Conservation (phyloP, 495 filamentous ascomycete genomes). For the Lichina pygmaea region DNA sequence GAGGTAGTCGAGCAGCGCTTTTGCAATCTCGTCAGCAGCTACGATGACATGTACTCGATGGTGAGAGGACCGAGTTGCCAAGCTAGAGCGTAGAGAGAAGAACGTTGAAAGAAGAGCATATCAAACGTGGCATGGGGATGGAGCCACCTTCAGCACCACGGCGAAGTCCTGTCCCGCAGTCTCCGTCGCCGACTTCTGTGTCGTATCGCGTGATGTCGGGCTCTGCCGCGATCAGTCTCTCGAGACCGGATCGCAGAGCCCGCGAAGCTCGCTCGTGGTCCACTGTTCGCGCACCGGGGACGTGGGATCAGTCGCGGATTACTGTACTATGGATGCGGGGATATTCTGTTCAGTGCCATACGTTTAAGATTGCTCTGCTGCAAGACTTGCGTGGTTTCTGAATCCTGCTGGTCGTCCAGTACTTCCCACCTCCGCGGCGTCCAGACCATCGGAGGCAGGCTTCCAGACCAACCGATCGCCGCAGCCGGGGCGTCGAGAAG, state of each 20-base stretch:
- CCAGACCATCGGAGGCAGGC: not conserved
- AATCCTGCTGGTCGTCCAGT: slow-evolving; percentile 17
- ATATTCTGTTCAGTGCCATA: too few species aligned
- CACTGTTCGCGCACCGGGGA: slow-evolving; percentile 15
- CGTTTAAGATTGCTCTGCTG: too few species aligned
- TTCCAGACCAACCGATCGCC: slow-evolving; percentile 51
- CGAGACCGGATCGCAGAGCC: slow-evolving; percentile 36
- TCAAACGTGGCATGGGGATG: not conserved
- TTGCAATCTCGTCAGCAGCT: not conserved
- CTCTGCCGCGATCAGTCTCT: slow-evolving; percentile 48
- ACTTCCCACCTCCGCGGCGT: slow-evolving; percentile 6
- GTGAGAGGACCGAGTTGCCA: too few species aligned
- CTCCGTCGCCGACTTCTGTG: slow-evolving; percentile 81
- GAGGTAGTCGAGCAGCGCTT: not conserved
- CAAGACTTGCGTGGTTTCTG: not conserved
- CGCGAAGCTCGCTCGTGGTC: slow-evolving; percentile 29
- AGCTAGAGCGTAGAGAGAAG: too few species aligned
- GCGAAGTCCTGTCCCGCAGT: slow-evolving; percentile 78
- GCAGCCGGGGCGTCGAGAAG: slow-evolving; percentile 69
- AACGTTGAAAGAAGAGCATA: not conserved
- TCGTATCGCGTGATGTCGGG: slow-evolving; percentile 71
- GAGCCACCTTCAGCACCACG: slow-evolving; percentile 56
- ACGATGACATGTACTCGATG: too few species aligned
- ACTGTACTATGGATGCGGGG: slow-evolving; percentile 11
- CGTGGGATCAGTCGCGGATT: not conserved